Conservation (phyloP, 2,329 filamentous ascomycete species). For the Cladosporium oxysporum region DNA sequence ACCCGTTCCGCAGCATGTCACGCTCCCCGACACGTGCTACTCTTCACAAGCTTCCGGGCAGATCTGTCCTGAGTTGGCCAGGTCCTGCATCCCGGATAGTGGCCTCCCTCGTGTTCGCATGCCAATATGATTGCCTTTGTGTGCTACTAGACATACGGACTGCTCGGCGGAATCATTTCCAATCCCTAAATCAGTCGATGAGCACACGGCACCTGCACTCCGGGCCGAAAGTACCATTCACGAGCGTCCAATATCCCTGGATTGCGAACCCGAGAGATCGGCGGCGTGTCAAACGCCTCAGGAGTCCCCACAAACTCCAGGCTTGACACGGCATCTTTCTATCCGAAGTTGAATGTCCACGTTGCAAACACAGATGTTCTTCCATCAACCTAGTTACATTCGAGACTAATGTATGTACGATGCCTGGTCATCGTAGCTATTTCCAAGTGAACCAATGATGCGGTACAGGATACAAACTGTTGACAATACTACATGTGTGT, state of each 20-base stretch:
- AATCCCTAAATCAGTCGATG: neutral
- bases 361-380: neutral
- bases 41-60: neutral
- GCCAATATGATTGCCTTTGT: neutral
- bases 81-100: neutral
- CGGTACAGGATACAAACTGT: too few relatives aligned
- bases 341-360: neutral
- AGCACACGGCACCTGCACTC: neutral
- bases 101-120: neutral
- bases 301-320: slow-evolving; percentile 3
- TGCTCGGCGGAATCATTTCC: neutral
- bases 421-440: neutral
- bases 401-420: too few relatives aligned
- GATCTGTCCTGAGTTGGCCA: neutral
- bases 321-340: neutral
- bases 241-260: neutral
- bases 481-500: neutral
- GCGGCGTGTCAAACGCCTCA: neutral
- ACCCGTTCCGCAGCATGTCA: neutral
- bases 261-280: neutral
- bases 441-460: neutral
- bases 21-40: neutral
- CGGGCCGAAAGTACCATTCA: neutral
- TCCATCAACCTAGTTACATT: neutral
- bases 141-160: neutral